phyloP scores from a whole-genome alignment of 768 basidiomycete genomes.

The Macrolepiota dolichaula region DNA sequence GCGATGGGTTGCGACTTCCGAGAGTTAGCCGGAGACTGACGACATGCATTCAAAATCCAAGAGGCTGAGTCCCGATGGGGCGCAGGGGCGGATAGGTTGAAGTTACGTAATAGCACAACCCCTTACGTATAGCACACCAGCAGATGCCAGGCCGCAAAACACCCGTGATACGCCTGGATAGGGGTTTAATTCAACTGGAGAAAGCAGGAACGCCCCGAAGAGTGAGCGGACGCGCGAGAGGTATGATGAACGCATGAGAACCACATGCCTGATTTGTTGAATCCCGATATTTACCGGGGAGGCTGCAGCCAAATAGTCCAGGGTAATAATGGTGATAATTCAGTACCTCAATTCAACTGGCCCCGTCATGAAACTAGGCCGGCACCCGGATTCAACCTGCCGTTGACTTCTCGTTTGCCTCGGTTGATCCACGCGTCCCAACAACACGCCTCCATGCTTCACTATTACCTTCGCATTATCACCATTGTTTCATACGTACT shows the following conservation, averaged over 20 bases:
- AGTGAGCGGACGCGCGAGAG: slow-evolving; percentile 2
- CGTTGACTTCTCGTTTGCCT: slow-evolving; percentile 8
- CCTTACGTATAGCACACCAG: slow-evolving; percentile 7
- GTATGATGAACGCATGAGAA: slow-evolving; percentile 5
- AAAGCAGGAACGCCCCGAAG: slow-evolving; percentile 4
- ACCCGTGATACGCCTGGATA: slow-evolving; percentile 10
- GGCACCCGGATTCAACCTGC: not conserved
- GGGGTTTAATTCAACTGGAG: not conserved
- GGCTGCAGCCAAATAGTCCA: not conserved
- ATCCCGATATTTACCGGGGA: not conserved
- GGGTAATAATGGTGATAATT: not conserved
- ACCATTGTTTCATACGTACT: slow-evolving; percentile 13
- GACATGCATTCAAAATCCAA: slow-evolving; percentile 5
- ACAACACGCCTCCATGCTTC: slow-evolving; percentile 12
- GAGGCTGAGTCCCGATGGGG: slow-evolving; percentile 1
- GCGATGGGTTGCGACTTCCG: not conserved
- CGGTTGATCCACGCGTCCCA: slow-evolving; percentile 9
- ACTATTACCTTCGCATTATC: slow-evolving; percentile 12
- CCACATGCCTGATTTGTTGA: not conserved
- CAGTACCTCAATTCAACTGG: not conserved
- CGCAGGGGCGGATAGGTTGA: slow-evolving; percentile 9
- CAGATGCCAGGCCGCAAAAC: slow-evolving; percentile 10
- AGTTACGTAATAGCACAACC: slow-evolving; percentile 11
- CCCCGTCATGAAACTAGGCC: slow-evolving; percentile 3
- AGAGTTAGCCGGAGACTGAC: slow-evolving; percentile 5